Evolutionary conservation across 352 stramenopile species (phyloP).

Genomic region (Pythium myriotylum): DNA sequence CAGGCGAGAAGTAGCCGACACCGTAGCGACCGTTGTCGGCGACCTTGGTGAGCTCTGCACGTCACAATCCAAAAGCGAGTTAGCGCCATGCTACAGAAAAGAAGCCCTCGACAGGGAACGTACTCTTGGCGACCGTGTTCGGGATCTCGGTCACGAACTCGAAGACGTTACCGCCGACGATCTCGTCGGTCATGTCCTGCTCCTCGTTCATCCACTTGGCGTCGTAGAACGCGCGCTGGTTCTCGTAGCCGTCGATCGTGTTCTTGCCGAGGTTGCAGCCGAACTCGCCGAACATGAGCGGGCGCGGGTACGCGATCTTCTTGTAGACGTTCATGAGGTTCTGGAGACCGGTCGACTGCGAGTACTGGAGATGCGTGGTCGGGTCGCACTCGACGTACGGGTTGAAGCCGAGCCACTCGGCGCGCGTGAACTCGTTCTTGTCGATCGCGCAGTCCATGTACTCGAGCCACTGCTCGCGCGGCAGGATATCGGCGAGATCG

Average conservation of each 20-base stretch:
- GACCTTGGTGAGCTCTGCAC: constrained; percentile 33
- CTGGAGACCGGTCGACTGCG: constrained; percentile 42
- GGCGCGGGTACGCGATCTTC: constrained; percentile 36
- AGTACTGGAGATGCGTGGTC: constrained; percentile 38
- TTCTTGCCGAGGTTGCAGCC: constrained; percentile 55
- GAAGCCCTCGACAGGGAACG: neutral
- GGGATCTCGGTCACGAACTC: constrained; percentile 44
- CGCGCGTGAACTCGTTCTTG: constrained; percentile 44
- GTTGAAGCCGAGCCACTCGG: constrained; percentile 58
- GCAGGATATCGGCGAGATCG: constrained; percentile 50
- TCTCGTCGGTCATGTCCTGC: constrained; percentile 38
- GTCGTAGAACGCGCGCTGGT: constrained; percentile 52
- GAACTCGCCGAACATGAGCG: constrained; percentile 64
- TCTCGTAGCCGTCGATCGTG: constrained; percentile 54
- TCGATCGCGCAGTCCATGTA: constrained; percentile 54
- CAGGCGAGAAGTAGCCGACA: constrained; percentile 47
- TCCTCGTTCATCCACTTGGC: constrained; percentile 55
- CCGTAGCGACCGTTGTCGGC: constrained; percentile 46
- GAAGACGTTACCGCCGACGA: constrained; percentile 49
- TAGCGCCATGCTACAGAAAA: constrained; percentile 3
- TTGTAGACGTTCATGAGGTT: constrained; percentile 54
- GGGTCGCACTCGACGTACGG: constrained; percentile 62
- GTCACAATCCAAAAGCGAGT: neutral
- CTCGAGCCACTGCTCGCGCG: constrained; percentile 37
- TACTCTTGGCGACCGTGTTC: constrained; percentile 31